Evolutionary conservation across 257 asterid species (phyloP), one percentile per base, ranked within the genome.

Genomic region (Solanum clarkiae): DNA sequence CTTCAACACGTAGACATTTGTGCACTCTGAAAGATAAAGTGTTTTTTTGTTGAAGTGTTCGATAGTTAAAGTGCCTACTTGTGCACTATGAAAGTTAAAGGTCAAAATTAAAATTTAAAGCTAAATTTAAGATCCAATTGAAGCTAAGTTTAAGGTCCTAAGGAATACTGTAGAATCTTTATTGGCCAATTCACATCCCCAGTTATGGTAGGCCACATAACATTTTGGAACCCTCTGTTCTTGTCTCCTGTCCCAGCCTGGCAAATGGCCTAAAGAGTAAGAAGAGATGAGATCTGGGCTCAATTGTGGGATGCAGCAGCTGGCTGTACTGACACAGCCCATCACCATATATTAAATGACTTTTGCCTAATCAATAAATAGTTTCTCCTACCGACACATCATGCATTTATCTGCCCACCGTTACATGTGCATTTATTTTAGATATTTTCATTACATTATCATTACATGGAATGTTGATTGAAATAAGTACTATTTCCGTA

Each of bases 341-440:
- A 90, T 85, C 80, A 79, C 86, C 84, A 54, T 84, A 80, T 79
- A 79, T 79, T 90, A 54, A 90, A 86, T 87, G 86, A 53, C 70
- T 32, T 47, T 51, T 69, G 77, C 72, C 71, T 10, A 85, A 59
- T 29, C 71, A 56, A 79, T 72, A 56, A 86, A 65, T 54, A 55
- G 84, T 56, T 81, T 56, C 79, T 63, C 88, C 87, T 87, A 90
- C 91, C 91, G 88, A 90, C 87, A 86, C 86, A 80, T 77, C 63
- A n/a, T 69, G 82, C 81, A 86, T 87, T 72, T 88, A 87, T 81
- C 83, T 29, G 68, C 84, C 87, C 86, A 80, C 89, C 88, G 42
- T 69, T 18, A 14, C 49, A 18, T 36, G 55, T 57, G 88, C 94
- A 90, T 91, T 90, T 88, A 88, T 84, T 91, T 86, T 88, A 74